Evolutionary conservation across 2,329 filamentous ascomycete species (phyloP).

Genomic region (Pseudogymnoascus destructans): DNA sequence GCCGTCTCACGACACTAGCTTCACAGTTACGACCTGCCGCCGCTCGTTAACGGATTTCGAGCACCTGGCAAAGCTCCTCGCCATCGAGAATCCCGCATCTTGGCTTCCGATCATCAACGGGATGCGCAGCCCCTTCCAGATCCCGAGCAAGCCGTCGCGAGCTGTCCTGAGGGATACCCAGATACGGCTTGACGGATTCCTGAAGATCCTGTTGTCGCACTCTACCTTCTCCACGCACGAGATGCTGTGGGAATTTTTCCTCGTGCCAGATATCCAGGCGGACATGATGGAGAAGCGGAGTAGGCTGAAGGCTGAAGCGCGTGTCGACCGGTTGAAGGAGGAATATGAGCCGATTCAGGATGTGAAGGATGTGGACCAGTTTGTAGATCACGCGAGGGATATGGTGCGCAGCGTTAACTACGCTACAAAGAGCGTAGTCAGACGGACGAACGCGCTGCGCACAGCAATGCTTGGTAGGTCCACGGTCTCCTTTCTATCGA

Average conservation of each 20-base stretch:
- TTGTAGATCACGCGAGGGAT: constrained; percentile 81
- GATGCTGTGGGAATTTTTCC: constrained; percentile 97
- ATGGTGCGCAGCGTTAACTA: constrained; percentile 76
- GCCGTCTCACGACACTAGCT: constrained; percentile 66
- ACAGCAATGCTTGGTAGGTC: constrained; percentile 46
- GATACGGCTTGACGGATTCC: constrained; percentile 70
- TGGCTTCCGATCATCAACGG: constrained; percentile 76
- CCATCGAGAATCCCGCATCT: constrained; percentile 83
- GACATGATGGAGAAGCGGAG: constrained; percentile 84
- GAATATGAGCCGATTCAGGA: constrained; percentile 78
- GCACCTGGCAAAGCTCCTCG: constrained; percentile 69
- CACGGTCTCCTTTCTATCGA: background rate
- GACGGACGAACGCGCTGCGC: constrained; percentile 62
- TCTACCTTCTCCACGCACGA: constrained; percentile 93
- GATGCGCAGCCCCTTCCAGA: constrained; percentile 77
- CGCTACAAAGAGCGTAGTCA: constrained; percentile 68
- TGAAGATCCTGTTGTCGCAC: constrained; percentile 75
- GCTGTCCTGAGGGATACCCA: constrained; percentile 81
- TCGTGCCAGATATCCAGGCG: constrained; percentile 85
- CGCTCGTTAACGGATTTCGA: constrained; percentile 84
- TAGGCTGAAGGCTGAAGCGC: constrained; percentile 69
- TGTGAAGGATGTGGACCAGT: constrained; percentile 79
- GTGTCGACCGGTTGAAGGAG: constrained; percentile 73
- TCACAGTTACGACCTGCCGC: constrained; percentile 88
- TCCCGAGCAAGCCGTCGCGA: constrained; percentile 82